Conservation (phyloP, 2,329 filamentous ascomycete species). For the Neoascochyta sp. region DNA sequence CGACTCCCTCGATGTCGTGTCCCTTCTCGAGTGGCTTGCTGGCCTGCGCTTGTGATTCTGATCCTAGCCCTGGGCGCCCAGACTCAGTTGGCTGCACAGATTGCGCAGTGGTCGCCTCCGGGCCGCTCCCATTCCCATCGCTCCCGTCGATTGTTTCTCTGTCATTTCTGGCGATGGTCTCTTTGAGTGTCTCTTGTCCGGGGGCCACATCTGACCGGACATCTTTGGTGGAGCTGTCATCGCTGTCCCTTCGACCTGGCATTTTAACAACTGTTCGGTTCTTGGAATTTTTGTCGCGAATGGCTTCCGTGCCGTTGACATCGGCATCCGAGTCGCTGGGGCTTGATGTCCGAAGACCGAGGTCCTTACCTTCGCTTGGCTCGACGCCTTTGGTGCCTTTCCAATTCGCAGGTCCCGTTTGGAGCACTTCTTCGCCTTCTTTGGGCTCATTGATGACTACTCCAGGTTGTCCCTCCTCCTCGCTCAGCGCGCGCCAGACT, state of each 20-base stretch:
- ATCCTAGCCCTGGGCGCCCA: slow-evolving; percentile 8
- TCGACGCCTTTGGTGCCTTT: slow-evolving; percentile 49
- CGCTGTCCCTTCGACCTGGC: slow-evolving; percentile 25
- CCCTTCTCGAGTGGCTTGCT: slow-evolving; percentile 1
- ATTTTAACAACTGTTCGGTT: slow-evolving; percentile 23
- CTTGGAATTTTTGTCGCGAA: slow-evolving; percentile 46
- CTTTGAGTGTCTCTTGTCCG: slow-evolving; percentile 31
- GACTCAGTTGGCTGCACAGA: slow-evolving; percentile 14
- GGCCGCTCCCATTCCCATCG: slow-evolving; percentile 14
- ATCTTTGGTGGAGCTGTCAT: slow-evolving; percentile 35
- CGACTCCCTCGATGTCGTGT: slow-evolving; percentile 12
- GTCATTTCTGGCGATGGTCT: slow-evolving; percentile 21
- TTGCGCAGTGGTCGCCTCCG: slow-evolving; percentile 11
- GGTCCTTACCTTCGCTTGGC: slow-evolving; percentile 55
- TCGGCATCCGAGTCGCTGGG: slow-evolving; percentile 56
- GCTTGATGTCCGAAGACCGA: slow-evolving; percentile 65
- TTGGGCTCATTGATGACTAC: slow-evolving; percentile 62
- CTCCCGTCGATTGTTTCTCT: slow-evolving; percentile 10
- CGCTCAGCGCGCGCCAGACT: slow-evolving; percentile 64
- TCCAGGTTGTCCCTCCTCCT: slow-evolving; percentile 26
- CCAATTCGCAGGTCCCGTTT: slow-evolving; percentile 72
- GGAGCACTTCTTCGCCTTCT: slow-evolving; percentile 64
- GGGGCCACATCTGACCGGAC: slow-evolving; percentile 40
- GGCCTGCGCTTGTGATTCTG: slow-evolving; percentile 4
- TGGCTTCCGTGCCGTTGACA: slow-evolving; percentile 70